Percentiles rank a stretch among this genome's conserved stretches.
Evolutionary conservation across 345 rosid genomes (phyloP).

Genomic region (Orychophragmus violaceus): DNA sequence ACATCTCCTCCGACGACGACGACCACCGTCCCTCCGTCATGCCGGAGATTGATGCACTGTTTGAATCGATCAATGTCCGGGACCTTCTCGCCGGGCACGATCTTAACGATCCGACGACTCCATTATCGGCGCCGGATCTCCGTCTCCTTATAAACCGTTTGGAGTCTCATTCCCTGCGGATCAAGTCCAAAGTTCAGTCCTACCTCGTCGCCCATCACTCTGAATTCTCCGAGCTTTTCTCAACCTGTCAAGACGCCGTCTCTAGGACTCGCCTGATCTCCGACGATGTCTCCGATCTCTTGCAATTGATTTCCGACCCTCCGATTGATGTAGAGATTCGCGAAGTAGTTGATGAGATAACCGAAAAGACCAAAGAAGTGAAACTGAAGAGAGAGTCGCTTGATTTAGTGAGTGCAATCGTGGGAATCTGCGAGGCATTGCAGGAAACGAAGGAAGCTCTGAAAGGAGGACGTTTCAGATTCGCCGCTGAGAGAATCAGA

Average conservation of each 20-base stretch:
- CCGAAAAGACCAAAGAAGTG: conserved; percentile 51
- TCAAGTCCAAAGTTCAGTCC: conserved; percentile 81
- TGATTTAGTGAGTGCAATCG: conserved; percentile 51
- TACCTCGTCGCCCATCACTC: conserved; percentile 68
- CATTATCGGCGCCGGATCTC: conserved; percentile 94
- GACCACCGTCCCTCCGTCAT: conserved; percentile 40
- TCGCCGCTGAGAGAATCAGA: conserved; percentile 73
- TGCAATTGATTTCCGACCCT: conserved; percentile 49
- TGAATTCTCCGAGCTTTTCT: conserved; percentile 78
- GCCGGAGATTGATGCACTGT: conserved; percentile 49
- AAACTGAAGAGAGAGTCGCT: conserved; percentile 56
- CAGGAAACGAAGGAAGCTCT: conserved; percentile 51
- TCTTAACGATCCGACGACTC: conserved; percentile 67
- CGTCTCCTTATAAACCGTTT: conserved; percentile 81
- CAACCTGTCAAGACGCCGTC: conserved; percentile 64
- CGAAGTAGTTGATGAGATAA: conserved; percentile 47
- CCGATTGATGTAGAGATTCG: conserved; percentile 66
- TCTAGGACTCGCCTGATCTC: conserved; percentile 44
- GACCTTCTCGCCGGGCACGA: conserved; percentile 86
- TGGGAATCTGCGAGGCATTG: conserved; percentile 60
- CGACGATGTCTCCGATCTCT: conserved; percentile 39
- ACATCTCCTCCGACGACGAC: conserved; percentile 15
- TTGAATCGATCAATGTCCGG: conserved; percentile 61
- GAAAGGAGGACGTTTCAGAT: conserved; percentile 49
- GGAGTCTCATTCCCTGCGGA: conserved; percentile 82